Conservation (phyloP, 768 basidiomycete species). For the Pholiota microspora region DNA sequence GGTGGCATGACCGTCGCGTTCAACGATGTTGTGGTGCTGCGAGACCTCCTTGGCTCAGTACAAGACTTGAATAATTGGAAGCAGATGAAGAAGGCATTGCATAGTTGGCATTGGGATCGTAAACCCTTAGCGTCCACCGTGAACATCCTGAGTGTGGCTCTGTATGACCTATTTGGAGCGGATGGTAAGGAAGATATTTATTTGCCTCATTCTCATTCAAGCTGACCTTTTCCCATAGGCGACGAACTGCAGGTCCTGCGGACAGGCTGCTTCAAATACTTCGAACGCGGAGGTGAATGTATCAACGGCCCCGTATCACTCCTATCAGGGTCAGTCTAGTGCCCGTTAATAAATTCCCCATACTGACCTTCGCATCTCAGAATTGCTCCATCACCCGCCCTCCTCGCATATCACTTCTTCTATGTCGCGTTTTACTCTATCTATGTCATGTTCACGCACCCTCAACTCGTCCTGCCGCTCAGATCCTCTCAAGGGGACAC, state of each 20-base stretch:
- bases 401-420: slow-evolving; percentile 93
- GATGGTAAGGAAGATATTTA: slow-evolving; percentile 60
- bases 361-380: slow-evolving; percentile 35
- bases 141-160: slow-evolving; percentile 89
- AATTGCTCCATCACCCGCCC: slow-evolving; percentile 72
- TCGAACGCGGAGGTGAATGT: slow-evolving; percentile 89
- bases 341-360: not conserved
- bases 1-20: slow-evolving; percentile 98
- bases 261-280: slow-evolving; percentile 95
- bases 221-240: slow-evolving; percentile 33
- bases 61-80: slow-evolving; percentile 47
- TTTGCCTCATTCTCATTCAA: not conserved
- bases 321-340: slow-evolving; percentile 69
- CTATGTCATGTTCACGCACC: slow-evolving; percentile 80
- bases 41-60: slow-evolving; percentile 54
- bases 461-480: slow-evolving; percentile 23
- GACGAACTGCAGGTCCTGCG: slow-evolving; percentile 61
- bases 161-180: slow-evolving; percentile 94
- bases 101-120: slow-evolving; percentile 82
- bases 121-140: slow-evolving; percentile 84
- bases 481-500: slow-evolving; percentile 6
- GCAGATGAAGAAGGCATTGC: slow-evolving; percentile 47
- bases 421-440: slow-evolving; percentile 93
- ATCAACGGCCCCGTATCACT: slow-evolving; percentile 86
- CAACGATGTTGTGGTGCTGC: slow-evolving; percentile 76